Evolutionary conservation across 2,329 filamentous ascomycete species (phyloP).

Genomic region (Colletotrichum filicis): DNA sequence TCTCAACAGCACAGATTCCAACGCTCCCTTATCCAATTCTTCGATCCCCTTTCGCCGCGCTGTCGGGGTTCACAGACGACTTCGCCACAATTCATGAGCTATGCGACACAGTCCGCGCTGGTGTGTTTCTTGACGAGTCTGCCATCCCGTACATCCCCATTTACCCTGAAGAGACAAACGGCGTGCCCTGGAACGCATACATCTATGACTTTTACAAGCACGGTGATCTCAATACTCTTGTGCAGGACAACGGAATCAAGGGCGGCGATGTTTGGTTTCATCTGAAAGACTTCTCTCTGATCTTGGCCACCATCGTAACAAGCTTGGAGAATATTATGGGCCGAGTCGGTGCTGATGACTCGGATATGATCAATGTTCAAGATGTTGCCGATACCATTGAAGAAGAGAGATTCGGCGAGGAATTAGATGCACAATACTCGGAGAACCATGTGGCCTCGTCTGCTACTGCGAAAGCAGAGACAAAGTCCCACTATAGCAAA

Average conservation of each 20-base stretch:
- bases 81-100: slow-evolving; percentile 76
- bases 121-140: slow-evolving; percentile 79
- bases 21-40: slow-evolving; percentile 55
- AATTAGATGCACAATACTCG: neutral
- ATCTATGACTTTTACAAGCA: slow-evolving; percentile 83
- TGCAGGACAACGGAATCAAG: slow-evolving; percentile 73
- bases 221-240: slow-evolving; percentile 70
- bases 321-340: slow-evolving; percentile 65
- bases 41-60: slow-evolving; percentile 76
- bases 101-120: slow-evolving; percentile 71
- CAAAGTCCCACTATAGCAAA: slow-evolving; percentile 42
- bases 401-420: slow-evolving; percentile 46
- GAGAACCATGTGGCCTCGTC: neutral
- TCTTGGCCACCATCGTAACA: slow-evolving; percentile 78
- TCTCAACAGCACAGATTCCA: neutral
- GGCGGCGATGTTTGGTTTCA: slow-evolving; percentile 77
- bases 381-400: slow-evolving; percentile 49
- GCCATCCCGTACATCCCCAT: slow-evolving; percentile 77
- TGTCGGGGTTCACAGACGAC: slow-evolving; percentile 74
- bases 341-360: slow-evolving; percentile 42
- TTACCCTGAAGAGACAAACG: slow-evolving; percentile 63
- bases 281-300: slow-evolving; percentile 68
- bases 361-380: slow-evolving; percentile 56
- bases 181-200: slow-evolving; percentile 70
- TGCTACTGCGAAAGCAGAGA: neutral